Conservation (phyloP, 768 basidiomycete species). For the Peribolospora kevripleyi region DNA sequence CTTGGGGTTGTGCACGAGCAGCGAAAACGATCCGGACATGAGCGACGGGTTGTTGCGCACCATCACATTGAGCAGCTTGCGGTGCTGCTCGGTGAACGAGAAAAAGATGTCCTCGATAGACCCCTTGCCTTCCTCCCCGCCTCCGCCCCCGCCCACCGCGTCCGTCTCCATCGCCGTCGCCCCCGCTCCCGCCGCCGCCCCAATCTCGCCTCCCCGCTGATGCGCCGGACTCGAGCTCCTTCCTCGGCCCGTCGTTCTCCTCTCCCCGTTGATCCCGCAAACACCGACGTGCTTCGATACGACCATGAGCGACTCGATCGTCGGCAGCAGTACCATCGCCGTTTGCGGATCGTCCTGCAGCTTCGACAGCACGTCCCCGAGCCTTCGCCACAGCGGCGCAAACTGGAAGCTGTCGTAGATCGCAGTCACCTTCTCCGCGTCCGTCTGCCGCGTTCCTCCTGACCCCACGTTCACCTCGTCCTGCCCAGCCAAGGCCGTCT, state of each 20-base stretch:
- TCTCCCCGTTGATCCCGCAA: neutral
- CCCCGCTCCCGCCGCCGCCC: too few relatives aligned
- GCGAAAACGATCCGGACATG: slow-evolving; percentile 93
- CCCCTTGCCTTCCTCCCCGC: slow-evolving; percentile 19
- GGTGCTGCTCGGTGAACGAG: slow-evolving; percentile 72
- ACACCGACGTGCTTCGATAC: slow-evolving; percentile 79
- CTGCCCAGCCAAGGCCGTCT: too few relatives aligned
- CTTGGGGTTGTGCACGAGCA: slow-evolving; percentile 81
- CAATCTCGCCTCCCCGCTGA: too few relatives aligned
- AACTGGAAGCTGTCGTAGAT: slow-evolving; percentile 87
- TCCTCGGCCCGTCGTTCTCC: too few relatives aligned
- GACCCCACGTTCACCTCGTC: too few relatives aligned
- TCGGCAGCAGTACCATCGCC: slow-evolving; percentile 70
- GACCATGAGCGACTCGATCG: slow-evolving; percentile 94
- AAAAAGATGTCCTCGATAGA: slow-evolving; percentile 79
- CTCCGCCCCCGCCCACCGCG: too few relatives aligned
- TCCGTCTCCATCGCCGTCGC: too few relatives aligned
- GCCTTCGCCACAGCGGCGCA: slow-evolving; percentile 58
- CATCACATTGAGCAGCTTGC: slow-evolving; percentile 86
- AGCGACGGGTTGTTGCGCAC: slow-evolving; percentile 93
- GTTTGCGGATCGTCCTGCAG: slow-evolving; percentile 60
- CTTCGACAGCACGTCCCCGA: slow-evolving; percentile 69
- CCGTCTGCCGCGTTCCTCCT: too few relatives aligned
- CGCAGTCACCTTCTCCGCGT: slow-evolving; percentile 2
- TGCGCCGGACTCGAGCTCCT: too few relatives aligned